phyloP scores from a whole-genome alignment of 2,329 filamentous ascomycete species.

The Aureobasidium namibiae region DNA sequence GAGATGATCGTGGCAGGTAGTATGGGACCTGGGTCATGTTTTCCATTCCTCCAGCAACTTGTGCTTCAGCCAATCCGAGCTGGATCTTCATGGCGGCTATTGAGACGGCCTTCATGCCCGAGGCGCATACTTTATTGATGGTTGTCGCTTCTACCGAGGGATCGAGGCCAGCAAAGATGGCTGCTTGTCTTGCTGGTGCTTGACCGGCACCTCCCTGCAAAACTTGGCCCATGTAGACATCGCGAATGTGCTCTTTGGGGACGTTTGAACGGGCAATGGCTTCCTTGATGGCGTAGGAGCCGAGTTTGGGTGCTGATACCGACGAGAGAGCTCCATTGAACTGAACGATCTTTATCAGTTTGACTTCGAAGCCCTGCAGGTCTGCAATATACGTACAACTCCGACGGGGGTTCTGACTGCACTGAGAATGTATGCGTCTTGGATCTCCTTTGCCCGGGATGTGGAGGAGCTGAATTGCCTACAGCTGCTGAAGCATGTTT shows the following conservation, averaged over 20 bases:
- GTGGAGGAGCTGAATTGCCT: slow-evolving; percentile 41
- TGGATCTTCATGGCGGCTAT: slow-evolving; percentile 93
- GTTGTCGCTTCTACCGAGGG: slow-evolving; percentile 69
- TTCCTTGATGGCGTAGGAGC: slow-evolving; percentile 83
- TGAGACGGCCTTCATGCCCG: slow-evolving; percentile 83
- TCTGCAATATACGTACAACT: slow-evolving; percentile 51
- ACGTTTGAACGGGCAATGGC: slow-evolving; percentile 80
- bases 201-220: slow-evolving; percentile 78
- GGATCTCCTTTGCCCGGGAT: slow-evolving; percentile 54
- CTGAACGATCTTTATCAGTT: slow-evolving; percentile 38
- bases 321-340: slow-evolving; percentile 89
- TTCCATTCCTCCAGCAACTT: slow-evolving; percentile 94
- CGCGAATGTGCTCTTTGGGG: slow-evolving; percentile 70
- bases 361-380: not conserved
- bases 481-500: not conserved
- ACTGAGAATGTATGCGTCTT: slow-evolving; percentile 89
- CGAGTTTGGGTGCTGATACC: slow-evolving; percentile 79
- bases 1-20: slow-evolving; percentile 75
- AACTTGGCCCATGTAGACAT: slow-evolving; percentile 98
- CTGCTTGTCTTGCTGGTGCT: slow-evolving; percentile 82
- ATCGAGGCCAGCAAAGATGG: slow-evolving; percentile 65
- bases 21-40: slow-evolving; percentile 94
- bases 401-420: slow-evolving; percentile 82
- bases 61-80: slow-evolving; percentile 77
- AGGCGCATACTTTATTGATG: slow-evolving; percentile 97